Conservation (phyloP, 768 basidiomycete species). For the Mrakia gelida region DNA sequence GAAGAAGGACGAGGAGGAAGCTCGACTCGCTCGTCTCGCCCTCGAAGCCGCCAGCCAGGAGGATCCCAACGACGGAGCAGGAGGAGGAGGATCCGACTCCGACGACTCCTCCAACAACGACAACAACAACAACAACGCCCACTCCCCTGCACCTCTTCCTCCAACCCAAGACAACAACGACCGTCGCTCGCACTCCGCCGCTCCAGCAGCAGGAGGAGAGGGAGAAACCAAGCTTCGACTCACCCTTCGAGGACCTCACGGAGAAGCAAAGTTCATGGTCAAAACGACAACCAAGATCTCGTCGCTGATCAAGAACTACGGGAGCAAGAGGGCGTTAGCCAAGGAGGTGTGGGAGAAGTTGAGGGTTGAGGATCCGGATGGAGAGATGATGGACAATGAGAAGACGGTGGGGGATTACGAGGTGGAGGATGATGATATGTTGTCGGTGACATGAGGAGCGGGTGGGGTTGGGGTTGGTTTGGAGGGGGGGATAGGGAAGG, state of each 20-base stretch:
- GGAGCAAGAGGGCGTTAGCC: neutral
- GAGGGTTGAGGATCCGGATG: neutral
- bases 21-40: conserved; percentile 1
- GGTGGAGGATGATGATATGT: neutral
- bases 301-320: neutral
- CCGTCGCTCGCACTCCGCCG: neutral
- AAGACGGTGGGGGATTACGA: neutral
- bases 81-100: neutral
- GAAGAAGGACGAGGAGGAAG: neutral
- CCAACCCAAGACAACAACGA: neutral
- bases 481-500: neutral
- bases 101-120: neutral
- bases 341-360: neutral
- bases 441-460: neutral
- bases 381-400: neutral
- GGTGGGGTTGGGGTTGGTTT: neutral
- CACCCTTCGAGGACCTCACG: conserved; percentile 10
- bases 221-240: neutral
- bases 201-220: neutral
- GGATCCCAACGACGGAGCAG: neutral
- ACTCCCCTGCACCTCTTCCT: neutral
- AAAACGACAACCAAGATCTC: neutral
- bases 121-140: neutral
- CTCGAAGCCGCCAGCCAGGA: neutral
- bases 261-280: neutral